Conservation (phyloP, 331 rosid genomes). For the Pyracantha coccinea region DNA sequence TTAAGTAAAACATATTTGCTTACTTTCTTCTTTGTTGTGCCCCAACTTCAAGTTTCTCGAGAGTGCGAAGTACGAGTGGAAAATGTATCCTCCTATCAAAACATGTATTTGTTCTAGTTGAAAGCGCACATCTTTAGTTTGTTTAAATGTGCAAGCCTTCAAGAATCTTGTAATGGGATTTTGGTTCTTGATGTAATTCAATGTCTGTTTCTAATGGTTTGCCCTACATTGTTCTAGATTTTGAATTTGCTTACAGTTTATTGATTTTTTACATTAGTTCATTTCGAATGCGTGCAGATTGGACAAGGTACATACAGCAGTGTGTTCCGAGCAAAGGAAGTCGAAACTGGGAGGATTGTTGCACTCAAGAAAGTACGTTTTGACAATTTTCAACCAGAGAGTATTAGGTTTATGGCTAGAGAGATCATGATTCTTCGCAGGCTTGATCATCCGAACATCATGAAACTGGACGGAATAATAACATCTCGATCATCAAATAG, state of each 20-base stretch:
- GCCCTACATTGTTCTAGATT: neutral
- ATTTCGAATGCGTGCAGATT: slow-evolving; percentile 34
- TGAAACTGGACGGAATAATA: slow-evolving; percentile 85
- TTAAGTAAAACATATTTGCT: too few species aligned
- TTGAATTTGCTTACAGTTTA: neutral
- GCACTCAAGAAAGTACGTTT: slow-evolving; percentile 94
- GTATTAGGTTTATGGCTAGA: slow-evolving; percentile 93
- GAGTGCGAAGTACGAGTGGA: too few species aligned
- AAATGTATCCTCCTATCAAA: too few species aligned
- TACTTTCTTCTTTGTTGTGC: too few species aligned
- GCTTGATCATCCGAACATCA: slow-evolving; percentile 94
- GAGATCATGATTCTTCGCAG: slow-evolving; percentile 84
- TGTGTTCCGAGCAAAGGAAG: slow-evolving; percentile 84
- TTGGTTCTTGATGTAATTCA: neutral
- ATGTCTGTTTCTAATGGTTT: neutral
- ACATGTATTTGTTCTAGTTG: neutral
- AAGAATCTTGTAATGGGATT: neutral
- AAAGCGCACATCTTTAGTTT: neutral
- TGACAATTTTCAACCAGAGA: slow-evolving; percentile 85
- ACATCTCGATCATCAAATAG: slow-evolving; percentile 73
- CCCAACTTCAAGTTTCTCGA: too few species aligned
- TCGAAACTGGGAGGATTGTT: slow-evolving; percentile 68
- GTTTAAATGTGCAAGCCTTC: neutral
- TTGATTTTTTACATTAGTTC: neutral
- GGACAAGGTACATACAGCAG: slow-evolving; percentile 99